phyloP scores from a whole-genome alignment of 2,329 filamentous ascomycete genomes.

The Stagonosporopsis tanaceti region DNA sequence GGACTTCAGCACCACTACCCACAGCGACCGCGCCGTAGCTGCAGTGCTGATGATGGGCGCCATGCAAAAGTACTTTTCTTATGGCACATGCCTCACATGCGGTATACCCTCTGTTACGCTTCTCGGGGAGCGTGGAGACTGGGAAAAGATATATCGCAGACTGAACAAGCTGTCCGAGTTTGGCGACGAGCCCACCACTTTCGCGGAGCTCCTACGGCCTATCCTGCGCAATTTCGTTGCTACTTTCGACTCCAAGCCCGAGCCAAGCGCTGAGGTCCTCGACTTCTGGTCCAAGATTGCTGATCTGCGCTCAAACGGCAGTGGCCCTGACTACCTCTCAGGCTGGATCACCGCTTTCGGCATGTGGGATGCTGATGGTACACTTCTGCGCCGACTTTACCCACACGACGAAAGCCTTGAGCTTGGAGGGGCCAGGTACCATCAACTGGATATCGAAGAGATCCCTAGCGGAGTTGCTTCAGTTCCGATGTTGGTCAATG shows the following conservation, averaged over 20 bases:
- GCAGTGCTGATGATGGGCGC: slow-evolving; percentile 30
- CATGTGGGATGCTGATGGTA: slow-evolving; percentile 26
- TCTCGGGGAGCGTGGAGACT: slow-evolving; percentile 28
- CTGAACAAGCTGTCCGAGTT: slow-evolving; percentile 24
- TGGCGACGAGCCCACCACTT: slow-evolving; percentile 16
- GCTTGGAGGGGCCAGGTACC: slow-evolving; percentile 15
- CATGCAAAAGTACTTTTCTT: slow-evolving; percentile 28
- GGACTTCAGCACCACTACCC: slow-evolving; percentile 29
- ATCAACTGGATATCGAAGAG: slow-evolving; percentile 8
- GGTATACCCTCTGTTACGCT: slow-evolving; percentile 33
- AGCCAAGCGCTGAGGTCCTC: neutral
- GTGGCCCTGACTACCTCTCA: slow-evolving; percentile 15
- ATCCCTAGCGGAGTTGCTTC: slow-evolving; percentile 17
- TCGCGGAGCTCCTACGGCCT: slow-evolving; percentile 20
- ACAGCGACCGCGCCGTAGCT: slow-evolving; percentile 20
- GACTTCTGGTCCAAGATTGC: slow-evolving; percentile 26
- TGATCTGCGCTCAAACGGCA: neutral
- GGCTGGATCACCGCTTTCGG: slow-evolving; percentile 34
- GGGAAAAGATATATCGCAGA: slow-evolving; percentile 23
- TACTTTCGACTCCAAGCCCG: slow-evolving; percentile 18
- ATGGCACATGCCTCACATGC: slow-evolving; percentile 2
- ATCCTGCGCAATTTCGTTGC: slow-evolving; percentile 24
- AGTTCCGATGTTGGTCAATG: slow-evolving; percentile 23
- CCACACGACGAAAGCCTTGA: neutral
- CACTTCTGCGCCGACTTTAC: slow-evolving; percentile 2